Evolutionary conservation across 108 stramenopile genomes (phyloP).

Genomic region (Mayamaea pseudoterrestris): DNA sequence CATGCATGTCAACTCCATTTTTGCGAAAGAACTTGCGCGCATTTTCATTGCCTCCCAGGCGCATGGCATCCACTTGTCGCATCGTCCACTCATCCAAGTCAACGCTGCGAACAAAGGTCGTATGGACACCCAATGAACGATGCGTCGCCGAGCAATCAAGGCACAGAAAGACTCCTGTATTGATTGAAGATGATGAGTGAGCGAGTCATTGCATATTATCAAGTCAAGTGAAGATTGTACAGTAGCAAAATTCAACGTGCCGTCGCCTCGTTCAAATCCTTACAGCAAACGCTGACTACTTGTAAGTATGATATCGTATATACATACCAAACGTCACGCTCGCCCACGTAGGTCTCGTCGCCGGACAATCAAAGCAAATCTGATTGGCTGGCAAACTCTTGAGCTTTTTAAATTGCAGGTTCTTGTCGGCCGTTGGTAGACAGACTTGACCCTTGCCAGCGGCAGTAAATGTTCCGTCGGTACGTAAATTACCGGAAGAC

Average conservation of each 20-base stretch:
- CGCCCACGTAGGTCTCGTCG: constrained; percentile 86
- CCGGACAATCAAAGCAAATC: constrained; percentile 91
- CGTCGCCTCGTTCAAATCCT: too few species aligned
- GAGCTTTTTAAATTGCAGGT: constrained; percentile 79
- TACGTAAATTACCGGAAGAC: constrained; percentile 68
- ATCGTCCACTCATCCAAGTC: constrained; percentile 94
- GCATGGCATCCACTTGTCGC: constrained; percentile 85
- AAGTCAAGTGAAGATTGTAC: not conserved
- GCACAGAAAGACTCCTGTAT: constrained; percentile 77
- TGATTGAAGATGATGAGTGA: not conserved
- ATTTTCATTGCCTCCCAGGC: constrained; percentile 82
- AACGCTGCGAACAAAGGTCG: constrained; percentile 79
- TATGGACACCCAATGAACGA: constrained; percentile 81
- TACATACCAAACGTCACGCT: constrained; percentile 77
- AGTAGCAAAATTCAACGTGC: too few species aligned
- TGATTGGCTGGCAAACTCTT: constrained; percentile 64
- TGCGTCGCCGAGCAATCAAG: constrained; percentile 89
- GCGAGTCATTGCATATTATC: not conserved
- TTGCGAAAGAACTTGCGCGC: constrained; percentile 69
- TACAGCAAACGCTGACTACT: too few species aligned
- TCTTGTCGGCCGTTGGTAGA: constrained; percentile 67
- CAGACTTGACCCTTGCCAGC: constrained; percentile 75
- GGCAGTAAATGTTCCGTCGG: constrained; percentile 80
- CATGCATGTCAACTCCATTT: constrained; percentile 72
- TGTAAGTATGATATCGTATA: not conserved